Percentiles rank a stretch among this genome's conserved stretches.
Conservation (phyloP, 78 protist genomes). For the Dictyostelium discoideum region DNA sequence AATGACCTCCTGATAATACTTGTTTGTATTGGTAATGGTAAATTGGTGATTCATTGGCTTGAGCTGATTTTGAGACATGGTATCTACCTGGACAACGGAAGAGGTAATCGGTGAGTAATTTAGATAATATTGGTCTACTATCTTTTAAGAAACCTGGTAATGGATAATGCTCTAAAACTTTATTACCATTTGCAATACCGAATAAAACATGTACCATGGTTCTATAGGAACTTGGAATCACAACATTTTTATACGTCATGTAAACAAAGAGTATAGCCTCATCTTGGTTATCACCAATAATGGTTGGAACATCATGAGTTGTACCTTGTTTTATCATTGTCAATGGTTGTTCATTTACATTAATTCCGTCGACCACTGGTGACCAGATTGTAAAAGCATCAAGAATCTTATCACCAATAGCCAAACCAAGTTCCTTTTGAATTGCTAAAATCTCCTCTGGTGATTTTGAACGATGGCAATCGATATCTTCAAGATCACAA, state of each 20-base stretch:
- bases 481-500: slow-evolving; percentile 14
- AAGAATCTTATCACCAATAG: neutral
- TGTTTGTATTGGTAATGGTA: slow-evolving; percentile 39
- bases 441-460: neutral
- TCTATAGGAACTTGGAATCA: neutral
- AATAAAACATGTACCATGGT: neutral
- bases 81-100: slow-evolving; percentile 43
- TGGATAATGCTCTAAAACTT: slow-evolving; percentile 11
- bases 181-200: neutral
- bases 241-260: neutral
- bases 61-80: neutral
- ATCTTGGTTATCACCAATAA: slow-evolving; percentile 29
- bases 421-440: neutral
- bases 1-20: neutral
- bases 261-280: slow-evolving; percentile 26
- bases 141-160: slow-evolving; percentile 4
- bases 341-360: slow-evolving; percentile 34
- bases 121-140: neutral
- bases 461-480: neutral
- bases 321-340: slow-evolving; percentile 9
- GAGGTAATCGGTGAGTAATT: slow-evolving; percentile 6
- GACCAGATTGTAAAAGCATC: slow-evolving; percentile 45
- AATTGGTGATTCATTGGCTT: neutral
- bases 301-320: slow-evolving; percentile 44
- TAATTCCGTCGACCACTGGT: slow-evolving; percentile 37